Base-by-base conservation (phyloP, 2,329 filamentous ascomycete species). In the Thielaviopsis musarum region DNA sequence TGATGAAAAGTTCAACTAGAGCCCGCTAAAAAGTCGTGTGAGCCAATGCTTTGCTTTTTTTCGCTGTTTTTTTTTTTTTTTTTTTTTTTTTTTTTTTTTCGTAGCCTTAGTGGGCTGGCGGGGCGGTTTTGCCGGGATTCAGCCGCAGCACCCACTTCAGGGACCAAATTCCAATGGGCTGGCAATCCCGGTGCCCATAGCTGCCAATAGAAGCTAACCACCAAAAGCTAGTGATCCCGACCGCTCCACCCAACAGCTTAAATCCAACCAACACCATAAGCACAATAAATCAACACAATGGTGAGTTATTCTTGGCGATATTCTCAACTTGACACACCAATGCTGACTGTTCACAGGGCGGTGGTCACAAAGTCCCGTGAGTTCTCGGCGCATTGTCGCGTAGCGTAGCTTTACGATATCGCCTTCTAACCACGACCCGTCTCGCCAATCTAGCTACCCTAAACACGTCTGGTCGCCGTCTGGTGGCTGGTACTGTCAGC, bases 381-480 rank as follows among this genome's bases (percentile, higher is more conserved):
- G 60, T 61, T 55, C 38, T 28, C 22, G 24, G 30, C 30, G 30
- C 30, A 34, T 34, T 34, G 30, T 34, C 17, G 38, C 38, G 13
- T 7, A 45, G 17, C 38, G 15, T n/a, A n/a, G 38, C 38, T 45
- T n/a, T 45, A 45, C 38, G 2, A 17, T 15, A n/a, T n/a, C 17
- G 15, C 5, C 38, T 5, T 45, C 38, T 45, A 15, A 17, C 38
- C 38, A 45, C 21, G 26, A 28, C 6, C 54, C 24, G 26, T 34
- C 51, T 64, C 59, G 61, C 55, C 54, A 57, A 26, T 49, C 30
- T 54, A 95, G 89, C 70, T 95, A 95, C 75, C 91, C 90, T 72
- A 96, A 95, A 80, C 91, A 98, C 79, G 89, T 98, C 80, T 98
- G 93, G 93, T 97, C 93, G 69, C 93, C 93, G 63, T 79, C 91